A percentile compares a stretch with the other conserved stretches of the same genome.
These are phyloP conservation scores for Huntiella omanensis DNA, from an alignment of 2,329 filamentous ascomycete genomes.

Conservation along the genomic window DNA sequence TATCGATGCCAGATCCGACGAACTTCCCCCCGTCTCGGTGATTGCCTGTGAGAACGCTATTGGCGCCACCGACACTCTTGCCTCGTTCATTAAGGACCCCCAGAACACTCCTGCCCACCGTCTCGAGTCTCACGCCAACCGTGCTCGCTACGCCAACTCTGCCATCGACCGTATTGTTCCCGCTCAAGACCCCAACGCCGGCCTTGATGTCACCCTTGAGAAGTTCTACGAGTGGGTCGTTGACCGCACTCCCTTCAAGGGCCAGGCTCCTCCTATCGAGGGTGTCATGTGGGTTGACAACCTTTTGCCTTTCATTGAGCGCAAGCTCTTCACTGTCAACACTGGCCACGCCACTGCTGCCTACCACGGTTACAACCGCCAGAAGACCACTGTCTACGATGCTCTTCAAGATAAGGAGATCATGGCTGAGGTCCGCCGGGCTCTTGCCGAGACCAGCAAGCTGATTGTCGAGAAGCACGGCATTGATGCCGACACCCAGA, in stretches of 20 bases:
- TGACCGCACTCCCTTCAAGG: constrained; percentile 66
- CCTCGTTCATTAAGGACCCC: constrained; percentile 57
- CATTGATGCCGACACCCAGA: constrained; percentile 57
- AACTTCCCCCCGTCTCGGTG: constrained; percentile 55
- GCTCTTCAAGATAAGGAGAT: constrained; percentile 47
- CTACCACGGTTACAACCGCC: constrained; percentile 78
- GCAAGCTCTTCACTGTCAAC: constrained; percentile 99
- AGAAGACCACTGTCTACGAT: constrained; percentile 78
- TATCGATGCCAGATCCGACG: constrained; percentile 52
- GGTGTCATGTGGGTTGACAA: constrained; percentile 88
- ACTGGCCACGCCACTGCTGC: constrained; percentile 91
- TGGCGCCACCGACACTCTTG: constrained; percentile 76
- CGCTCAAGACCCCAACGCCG: constrained; percentile 60
- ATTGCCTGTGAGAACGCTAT: constrained; percentile 99
- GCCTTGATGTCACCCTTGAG: constrained; percentile 85
- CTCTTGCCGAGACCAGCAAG: constrained; percentile 67
- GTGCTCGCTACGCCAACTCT: constrained; percentile 87
- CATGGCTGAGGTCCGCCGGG: constrained; percentile 57
- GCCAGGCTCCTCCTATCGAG: constrained; percentile 53
- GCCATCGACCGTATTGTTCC: constrained; percentile 97
- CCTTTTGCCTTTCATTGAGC: constrained; percentile 90
- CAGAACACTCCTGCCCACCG: constrained; percentile 51
- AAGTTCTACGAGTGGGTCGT: constrained; percentile 99
- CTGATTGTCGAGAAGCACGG: constrained; percentile 77
- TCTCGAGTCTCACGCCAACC: constrained; percentile 47